These are phyloP conservation scores for Ceratopteris richardii DNA, from an alignment of 75 land plant genomes.

Conservation along the genomic window DNA sequence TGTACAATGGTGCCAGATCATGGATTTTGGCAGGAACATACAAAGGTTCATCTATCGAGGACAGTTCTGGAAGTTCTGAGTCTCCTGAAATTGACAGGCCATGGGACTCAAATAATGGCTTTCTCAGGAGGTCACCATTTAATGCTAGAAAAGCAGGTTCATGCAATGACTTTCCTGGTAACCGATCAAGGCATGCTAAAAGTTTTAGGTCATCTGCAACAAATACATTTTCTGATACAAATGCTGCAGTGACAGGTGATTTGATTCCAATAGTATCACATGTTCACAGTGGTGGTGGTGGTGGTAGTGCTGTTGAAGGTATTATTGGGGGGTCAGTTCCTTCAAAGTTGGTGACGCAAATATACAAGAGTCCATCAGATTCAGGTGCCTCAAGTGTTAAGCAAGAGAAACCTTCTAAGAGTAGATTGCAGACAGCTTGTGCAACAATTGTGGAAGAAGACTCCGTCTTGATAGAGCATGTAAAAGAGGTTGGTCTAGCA, in stretches of 20 bases:
- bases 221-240: too few relatives aligned
- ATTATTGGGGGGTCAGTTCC: neutral
- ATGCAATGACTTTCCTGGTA: too few relatives aligned
- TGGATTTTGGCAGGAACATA: conserved; percentile 59
- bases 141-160: neutral
- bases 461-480: neutral
- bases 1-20: conserved; percentile 68
- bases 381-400: too few relatives aligned
- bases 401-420: too few relatives aligned
- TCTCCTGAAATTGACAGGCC: conserved; percentile 29
- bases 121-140: neutral
- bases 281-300: conserved; percentile 5
- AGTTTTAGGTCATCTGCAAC: too few relatives aligned
- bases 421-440: too few relatives aligned
- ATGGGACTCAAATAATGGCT: conserved; percentile 8
- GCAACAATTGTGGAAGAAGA: neutral
- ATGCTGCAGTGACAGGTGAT: too few relatives aligned
- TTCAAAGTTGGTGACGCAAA: conserved; percentile 2
- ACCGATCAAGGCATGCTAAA: too few relatives aligned
- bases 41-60: conserved; percentile 39
- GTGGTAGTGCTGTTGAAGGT: conserved; percentile 5
- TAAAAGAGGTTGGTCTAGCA: conserved; percentile 2
- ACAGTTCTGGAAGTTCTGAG: conserved; percentile 39
- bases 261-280: too few relatives aligned
- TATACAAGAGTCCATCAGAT: neutral